Evolutionary conservation across 179 eudicot species (phyloP), one percentile per base, ranked within the genome.

Genomic region (Beta corolliflora): DNA sequence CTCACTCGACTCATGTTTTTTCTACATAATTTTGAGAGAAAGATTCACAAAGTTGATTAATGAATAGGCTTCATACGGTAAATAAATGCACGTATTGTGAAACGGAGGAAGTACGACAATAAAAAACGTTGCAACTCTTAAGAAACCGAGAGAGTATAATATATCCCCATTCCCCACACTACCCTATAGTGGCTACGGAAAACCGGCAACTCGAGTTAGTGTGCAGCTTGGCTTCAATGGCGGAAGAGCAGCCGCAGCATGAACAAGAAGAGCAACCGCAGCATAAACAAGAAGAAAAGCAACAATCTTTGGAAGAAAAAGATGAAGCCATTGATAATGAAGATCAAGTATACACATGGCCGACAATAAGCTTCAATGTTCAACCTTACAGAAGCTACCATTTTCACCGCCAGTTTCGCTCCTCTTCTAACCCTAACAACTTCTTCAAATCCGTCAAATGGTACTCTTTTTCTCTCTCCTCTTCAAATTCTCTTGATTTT

Each of bases 381-480:
- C 81, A 89, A 73, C 99, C 99, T 0, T 82, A 81, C 81, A 84
- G 91, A 85, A 88, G 87, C 73, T 88, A 91, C 89, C 91, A 92
- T 81, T 95, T 94, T 84, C 85, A 73, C 87, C 80, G 84, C 58
- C 99, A 95, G 79, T 92, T 94, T 87, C 88, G 96, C 63, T 61
- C 88, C 45, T 36, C 89, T 74, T 83, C 89, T 36, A 89, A 89
- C 91, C 93, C 91, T 81, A 94, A 94, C 86, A 95, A 95, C 82
- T 95, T 95, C 82, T 89, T 92, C 81, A 90, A 94, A 73, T 91
- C 92, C 66, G 89, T 91, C 83, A 94, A 92, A 86, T 95, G 99
- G 99, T 95, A 76, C 56, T 14, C 31, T 67, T 29, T 21, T 15
- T 54, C 60, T 21, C 61, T 59, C 48, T 46, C 18, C n/a, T 63